phyloP scores from a whole-genome alignment of 176 grass and related monocot genomes.

The Triticum timopheevii region DNA sequence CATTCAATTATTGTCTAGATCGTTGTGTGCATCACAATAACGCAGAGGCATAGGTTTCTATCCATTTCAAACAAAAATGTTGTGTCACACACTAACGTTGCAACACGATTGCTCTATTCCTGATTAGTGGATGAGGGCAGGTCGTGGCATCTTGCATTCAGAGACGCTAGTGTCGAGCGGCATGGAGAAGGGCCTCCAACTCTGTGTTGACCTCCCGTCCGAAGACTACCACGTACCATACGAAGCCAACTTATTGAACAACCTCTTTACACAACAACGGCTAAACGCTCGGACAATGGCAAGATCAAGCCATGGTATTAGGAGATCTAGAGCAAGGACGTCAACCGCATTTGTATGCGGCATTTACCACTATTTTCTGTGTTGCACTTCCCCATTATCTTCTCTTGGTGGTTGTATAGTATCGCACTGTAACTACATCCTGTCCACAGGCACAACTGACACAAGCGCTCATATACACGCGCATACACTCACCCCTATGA shows the following conservation, averaged over 20 bases:
- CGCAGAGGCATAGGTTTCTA: no score
- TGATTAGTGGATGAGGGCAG: conserved; percentile 75
- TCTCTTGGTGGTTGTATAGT: no score
- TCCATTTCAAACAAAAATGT: not conserved
- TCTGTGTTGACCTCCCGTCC: conserved; percentile 76
- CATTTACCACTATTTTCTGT: no score
- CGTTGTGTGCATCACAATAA: no score
- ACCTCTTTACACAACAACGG: no score
- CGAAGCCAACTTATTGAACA: not conserved
- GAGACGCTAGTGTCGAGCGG: conserved; percentile 62
- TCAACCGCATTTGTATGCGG: no score
- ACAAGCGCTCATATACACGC: no score
- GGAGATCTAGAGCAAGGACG: conserved; percentile 62
- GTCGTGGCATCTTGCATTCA: conserved; percentile 60
- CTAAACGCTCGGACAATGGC: not conserved
- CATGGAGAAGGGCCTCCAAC: conserved; percentile 67
- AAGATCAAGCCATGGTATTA: conserved; percentile 78
- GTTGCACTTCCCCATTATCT: no score
- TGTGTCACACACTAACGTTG: not conserved
- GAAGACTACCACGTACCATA: conserved; percentile 47
- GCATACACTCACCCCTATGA: no score
- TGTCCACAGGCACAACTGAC: no score
- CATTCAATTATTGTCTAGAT: not conserved
- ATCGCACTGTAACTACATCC: no score
- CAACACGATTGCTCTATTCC: not conserved